Conservation (phyloP, 768 basidiomycete genomes). For the Bullera alba region DNA sequence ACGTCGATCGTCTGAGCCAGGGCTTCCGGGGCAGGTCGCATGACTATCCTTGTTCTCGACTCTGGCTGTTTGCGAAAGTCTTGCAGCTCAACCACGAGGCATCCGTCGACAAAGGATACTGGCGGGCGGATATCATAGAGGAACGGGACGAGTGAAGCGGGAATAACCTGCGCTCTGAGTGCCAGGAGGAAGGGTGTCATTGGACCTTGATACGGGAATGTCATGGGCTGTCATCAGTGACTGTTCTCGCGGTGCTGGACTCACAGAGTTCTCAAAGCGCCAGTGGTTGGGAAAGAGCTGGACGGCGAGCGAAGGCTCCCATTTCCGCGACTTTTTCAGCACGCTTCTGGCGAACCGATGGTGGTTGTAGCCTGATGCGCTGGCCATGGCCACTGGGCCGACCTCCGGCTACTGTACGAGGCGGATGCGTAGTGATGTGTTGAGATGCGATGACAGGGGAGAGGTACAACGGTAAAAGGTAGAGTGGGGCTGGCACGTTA, state of each 20-base stretch:
- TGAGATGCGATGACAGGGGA: no score
- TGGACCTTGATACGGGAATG: constrained; percentile 46
- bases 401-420: no score
- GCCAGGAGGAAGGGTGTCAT: constrained; percentile 50
- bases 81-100: constrained; percentile 49
- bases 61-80: constrained; percentile 43
- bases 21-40: constrained; percentile 35
- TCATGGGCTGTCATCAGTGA: constrained; percentile 35
- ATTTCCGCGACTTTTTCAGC: constrained; percentile 47
- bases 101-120: constrained; percentile 39
- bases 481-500: neutral
- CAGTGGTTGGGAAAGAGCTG: constrained; percentile 47
- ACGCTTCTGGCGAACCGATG: constrained; percentile 47
- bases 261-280: constrained; percentile 47
- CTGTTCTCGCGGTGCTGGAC: constrained; percentile 4
- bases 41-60: constrained; percentile 22
- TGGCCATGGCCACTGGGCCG: no score
- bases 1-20: constrained; percentile 33
- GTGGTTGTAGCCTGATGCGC: constrained; percentile 47
- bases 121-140: constrained; percentile 38
- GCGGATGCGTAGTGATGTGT: no score
- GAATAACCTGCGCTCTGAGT: constrained; percentile 47
- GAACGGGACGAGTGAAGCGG: constrained; percentile 44
- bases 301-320: constrained; percentile 46
- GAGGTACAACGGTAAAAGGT: neutral